Base-by-base conservation (phyloP, 176 grass and related monocot species). In the Paspalum vaginatum region DNA sequence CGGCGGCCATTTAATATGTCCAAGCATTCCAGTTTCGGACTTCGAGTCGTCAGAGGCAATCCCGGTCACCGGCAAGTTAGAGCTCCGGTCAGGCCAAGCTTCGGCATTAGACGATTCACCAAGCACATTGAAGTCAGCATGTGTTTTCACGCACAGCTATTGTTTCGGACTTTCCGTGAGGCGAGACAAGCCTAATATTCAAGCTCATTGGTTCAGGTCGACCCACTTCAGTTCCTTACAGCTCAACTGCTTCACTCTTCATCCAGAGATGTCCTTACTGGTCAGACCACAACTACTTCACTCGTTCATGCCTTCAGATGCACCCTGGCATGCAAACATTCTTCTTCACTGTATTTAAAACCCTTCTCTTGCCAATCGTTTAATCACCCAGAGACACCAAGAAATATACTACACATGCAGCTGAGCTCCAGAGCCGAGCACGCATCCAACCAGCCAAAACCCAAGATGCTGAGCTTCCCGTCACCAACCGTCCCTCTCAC, bases 201-300 rank as follows among this genome's bases (percentile, higher is more conserved):
- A 46, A 61, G 48, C 20, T 47, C 8, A 77, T 75, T 77, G 91
- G 80, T 87, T 90, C 52, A 71, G 91, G 46, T 87, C 53, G 77
- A 90, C 66, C 84, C 65, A 81, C 83, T 83, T 81, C 78, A 70
- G 18, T 50, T 79, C 65, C 71, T 85, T 26, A 22, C n/a, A 41
- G 12, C 63, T 40, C 61, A 88, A 78, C 69, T 65, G 65, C 77
- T 68, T 68, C 84, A 81, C 84, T 60, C 76, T 64, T 74, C 8
- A 13, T 12, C 6, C 9, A 46, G 44, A 56, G 39, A 55, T 22
- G 75, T 17, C 63, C 70, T n/a, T 38, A 3, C 32, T 32, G 68
- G 57, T 57, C 63, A 64, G 54, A 73, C 64, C 45, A 37, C 85
- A 88, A 67, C 85, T 85, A 60, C 83, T 89, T 18, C 87, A 89